Conservation (phyloP, 2,329 filamentous ascomycete species). For the Hypoxylon sp. region DNA sequence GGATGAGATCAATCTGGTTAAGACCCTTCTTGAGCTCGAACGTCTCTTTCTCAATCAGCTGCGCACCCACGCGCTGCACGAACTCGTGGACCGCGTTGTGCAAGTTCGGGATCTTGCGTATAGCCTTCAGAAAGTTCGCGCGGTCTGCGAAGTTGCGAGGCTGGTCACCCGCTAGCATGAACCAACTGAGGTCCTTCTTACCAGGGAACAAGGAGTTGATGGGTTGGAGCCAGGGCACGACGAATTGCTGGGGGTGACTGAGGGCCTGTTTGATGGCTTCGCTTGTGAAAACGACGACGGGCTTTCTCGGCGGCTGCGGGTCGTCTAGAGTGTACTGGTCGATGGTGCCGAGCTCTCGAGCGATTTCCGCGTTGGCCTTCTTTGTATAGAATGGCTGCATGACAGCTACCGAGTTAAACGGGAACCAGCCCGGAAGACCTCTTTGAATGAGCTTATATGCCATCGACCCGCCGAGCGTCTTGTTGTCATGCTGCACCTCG, state of each 20-base stretch:
- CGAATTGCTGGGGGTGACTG: constrained; percentile 53
- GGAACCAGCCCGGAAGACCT: constrained; percentile 62
- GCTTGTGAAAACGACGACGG: constrained; percentile 50
- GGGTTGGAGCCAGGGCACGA: constrained; percentile 54
- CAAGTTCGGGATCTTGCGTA: constrained; percentile 56
- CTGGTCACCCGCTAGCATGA: constrained; percentile 58
- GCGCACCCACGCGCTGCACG: constrained; percentile 53
- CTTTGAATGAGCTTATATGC: constrained; percentile 63
- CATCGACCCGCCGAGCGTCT: constrained; percentile 61
- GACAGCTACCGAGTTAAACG: constrained; percentile 59
- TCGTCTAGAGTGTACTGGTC: constrained; percentile 56
- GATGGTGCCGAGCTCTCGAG: constrained; percentile 57
- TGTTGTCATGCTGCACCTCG: constrained; percentile 57
- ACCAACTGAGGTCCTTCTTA: constrained; percentile 58
- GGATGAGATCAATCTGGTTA: constrained; percentile 60
- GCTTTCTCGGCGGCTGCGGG: constrained; percentile 55
- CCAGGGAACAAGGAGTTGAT: constrained; percentile 55
- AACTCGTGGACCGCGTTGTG: constrained; percentile 53
- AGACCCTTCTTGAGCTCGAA: constrained; percentile 57
- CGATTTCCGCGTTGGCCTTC: constrained; percentile 58
- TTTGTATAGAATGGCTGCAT: constrained; percentile 65
- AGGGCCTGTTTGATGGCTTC: constrained; percentile 55
- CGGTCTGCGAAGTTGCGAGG: constrained; percentile 54
- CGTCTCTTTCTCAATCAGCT: constrained; percentile 60
- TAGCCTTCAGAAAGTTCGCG: constrained; percentile 51